Percentiles rank a stretch among this genome's conserved stretches.
Conservation (phyloP, 352 stramenopile genomes). For the Phytophthora capsici region DNA sequence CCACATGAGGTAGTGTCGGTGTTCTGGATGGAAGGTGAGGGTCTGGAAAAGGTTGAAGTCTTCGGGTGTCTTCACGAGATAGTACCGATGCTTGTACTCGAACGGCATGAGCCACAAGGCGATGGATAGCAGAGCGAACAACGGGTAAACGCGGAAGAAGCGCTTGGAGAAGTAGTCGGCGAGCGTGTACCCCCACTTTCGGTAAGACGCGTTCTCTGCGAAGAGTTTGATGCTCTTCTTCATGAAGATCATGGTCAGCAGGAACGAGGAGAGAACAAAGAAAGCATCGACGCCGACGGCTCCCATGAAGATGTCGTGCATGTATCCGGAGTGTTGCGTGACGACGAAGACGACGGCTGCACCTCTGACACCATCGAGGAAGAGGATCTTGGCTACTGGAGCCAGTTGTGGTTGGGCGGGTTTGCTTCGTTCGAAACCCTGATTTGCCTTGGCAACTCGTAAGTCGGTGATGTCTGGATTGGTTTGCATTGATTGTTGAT, state of each 20-base stretch:
- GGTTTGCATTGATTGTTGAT: neutral
- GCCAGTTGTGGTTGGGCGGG: neutral
- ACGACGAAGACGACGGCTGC: slow-evolving; percentile 10
- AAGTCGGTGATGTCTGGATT: neutral
- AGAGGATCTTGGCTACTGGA: neutral
- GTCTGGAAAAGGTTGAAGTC: slow-evolving; percentile 12
- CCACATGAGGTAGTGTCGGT: slow-evolving; percentile 19
- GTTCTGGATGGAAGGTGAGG: slow-evolving; percentile 13
- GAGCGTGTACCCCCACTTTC: slow-evolving; percentile 17
- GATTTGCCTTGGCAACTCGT: neutral
- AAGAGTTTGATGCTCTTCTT: slow-evolving; percentile 25
- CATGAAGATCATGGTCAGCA: slow-evolving; percentile 28
- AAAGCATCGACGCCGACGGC: slow-evolving; percentile 18
- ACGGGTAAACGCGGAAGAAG: slow-evolving; percentile 20
- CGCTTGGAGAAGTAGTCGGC: slow-evolving; percentile 23
- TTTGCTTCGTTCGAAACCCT: neutral
- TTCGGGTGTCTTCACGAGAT: neutral
- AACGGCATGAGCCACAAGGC: slow-evolving; percentile 14
- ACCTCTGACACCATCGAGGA: neutral
- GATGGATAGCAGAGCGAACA: slow-evolving; percentile 8
- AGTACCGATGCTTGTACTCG: slow-evolving; percentile 15
- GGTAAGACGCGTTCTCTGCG: slow-evolving; percentile 1
- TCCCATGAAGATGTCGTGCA: slow-evolving; percentile 6
- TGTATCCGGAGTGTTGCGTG: slow-evolving; percentile 6
- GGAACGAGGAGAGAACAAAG: slow-evolving; percentile 25